Evolutionary conservation across 2,329 filamentous ascomycete genomes (phyloP).

Genomic region (Pseudopyrenochaeta lycopersici): DNA sequence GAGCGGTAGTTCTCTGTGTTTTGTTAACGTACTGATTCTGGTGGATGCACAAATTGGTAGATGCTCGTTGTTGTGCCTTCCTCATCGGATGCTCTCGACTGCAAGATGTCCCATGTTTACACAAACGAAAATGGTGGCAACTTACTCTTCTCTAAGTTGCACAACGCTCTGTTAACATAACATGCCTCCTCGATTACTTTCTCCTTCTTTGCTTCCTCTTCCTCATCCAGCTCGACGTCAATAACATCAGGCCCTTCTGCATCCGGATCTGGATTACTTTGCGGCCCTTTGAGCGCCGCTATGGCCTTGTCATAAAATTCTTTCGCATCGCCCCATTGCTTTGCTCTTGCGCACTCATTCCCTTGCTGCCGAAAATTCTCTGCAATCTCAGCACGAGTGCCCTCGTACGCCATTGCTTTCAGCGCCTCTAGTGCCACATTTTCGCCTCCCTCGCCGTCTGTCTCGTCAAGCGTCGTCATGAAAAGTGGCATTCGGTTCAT

Average conservation of each 20-base stretch:
- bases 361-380: slow-evolving; percentile 89
- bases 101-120: background rate
- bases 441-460: slow-evolving; percentile 69
- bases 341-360: slow-evolving; percentile 83
- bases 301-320: slow-evolving; percentile 94
- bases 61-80: background rate
- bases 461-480: slow-evolving; percentile 86
- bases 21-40: background rate
- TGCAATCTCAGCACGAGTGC: slow-evolving; percentile 83
- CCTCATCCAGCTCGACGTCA: slow-evolving; percentile 63
- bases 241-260: slow-evolving; percentile 49
- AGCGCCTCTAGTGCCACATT: slow-evolving; percentile 87
- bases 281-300: slow-evolving; percentile 71
- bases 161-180: slow-evolving; percentile 87
- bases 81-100: background rate
- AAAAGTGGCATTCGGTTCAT: slow-evolving; percentile 84
- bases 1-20: slow-evolving; percentile 80
- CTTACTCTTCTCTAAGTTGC: slow-evolving; percentile 82
- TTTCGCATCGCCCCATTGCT: slow-evolving; percentile 81
- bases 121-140: slow-evolving; percentile 8
- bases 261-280: slow-evolving; percentile 53
- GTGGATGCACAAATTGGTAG: slow-evolving; percentile 6
- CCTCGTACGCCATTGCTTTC: slow-evolving; percentile 91
- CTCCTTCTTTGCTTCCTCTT: slow-evolving; percentile 70
- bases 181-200: slow-evolving; percentile 75